Evolutionary conservation across 2,329 filamentous ascomycete genomes (phyloP), one percentile per base, ranked within the genome.

Genomic region (Trichoderma breve): DNA sequence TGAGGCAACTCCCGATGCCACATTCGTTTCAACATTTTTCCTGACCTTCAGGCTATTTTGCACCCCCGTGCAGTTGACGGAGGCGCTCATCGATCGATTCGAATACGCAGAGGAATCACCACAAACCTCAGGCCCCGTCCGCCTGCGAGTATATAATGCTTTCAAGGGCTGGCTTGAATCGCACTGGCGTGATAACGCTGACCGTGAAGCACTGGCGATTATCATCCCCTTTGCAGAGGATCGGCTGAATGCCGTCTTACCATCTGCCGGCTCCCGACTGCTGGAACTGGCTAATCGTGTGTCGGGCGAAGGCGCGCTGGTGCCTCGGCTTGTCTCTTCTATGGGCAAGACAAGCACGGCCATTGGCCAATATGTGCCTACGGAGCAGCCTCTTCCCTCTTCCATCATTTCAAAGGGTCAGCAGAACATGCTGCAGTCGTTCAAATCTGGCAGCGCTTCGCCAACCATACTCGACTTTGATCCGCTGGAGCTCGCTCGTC

Each of bases 111-210:
- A 90, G 14, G 92, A 96, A 73, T 92, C 91, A 62, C 89, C 90
- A 26, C 88, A 90, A 72, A 82, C 95, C 74, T 91, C 94, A 26
- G 88, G 87, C 3, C 93, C 95, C 0, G 95, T 98, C 26, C 91
- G 95, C 65, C 85, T 99, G 62, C 90, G 96, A 66, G 94, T 98
- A 1, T 98, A 97, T 84, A 98, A 99, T 79, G 91, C 94, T 71
- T 94, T 99, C 86, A 99, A 99, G 82, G 93, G 93, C 55, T 99
- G 96, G 96, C 85, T 99, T 24, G 96, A 98, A 83, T 96, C 93
- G 7, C 94, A 99, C 81, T 99, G 96, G 95, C 90, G 92, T 62
- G 90, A 93, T 74, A 90, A 94, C 72, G 90, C 91, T 12, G 96
- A 99, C 79, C 88, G 89, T 68, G 87, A 89, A 14, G 94, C 95